Conservation (phyloP, 2,329 filamentous ascomycete species). For the Alternaria brassicae region DNA sequence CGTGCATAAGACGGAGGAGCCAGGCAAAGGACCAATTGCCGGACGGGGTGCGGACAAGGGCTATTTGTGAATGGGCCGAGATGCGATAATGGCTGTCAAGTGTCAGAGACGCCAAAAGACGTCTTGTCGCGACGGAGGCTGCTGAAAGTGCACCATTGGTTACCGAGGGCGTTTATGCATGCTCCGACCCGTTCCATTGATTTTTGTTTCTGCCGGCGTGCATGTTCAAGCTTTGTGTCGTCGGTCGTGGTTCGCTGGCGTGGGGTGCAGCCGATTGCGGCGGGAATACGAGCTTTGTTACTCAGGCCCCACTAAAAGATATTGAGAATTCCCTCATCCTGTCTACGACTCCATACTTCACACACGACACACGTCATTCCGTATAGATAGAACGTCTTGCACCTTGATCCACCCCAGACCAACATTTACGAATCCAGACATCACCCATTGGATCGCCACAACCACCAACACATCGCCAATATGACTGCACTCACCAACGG, state of each 20-base stretch:
- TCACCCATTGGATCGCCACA: neutral
- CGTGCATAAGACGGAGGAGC: neutral
- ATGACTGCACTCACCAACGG: constrained; percentile 44
- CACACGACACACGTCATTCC: constrained; percentile 13
- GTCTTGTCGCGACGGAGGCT: neutral
- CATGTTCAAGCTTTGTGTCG: neutral
- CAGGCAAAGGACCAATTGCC: neutral
- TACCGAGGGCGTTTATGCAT: neutral
- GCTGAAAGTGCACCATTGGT: neutral
- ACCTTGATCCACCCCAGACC: neutral
- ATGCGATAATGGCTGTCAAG: constrained; percentile 10
- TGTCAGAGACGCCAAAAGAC: neutral
- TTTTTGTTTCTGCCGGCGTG: constrained; percentile 1
- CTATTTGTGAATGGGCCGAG: neutral
- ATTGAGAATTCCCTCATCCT: constrained; percentile 14
- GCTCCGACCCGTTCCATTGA: constrained; percentile 5
- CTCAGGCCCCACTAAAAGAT: constrained; percentile 22
- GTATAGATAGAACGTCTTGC: neutral
- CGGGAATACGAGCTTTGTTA: constrained; percentile 17
- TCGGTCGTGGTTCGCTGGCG: constrained; percentile 10
- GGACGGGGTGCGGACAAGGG: neutral
- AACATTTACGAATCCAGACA: neutral
- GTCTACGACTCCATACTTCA: constrained; percentile 14
- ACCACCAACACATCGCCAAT: constrained; percentile 7
- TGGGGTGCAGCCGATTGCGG: constrained; percentile 15